phyloP scores from a whole-genome alignment of 2,329 filamentous ascomycete genomes.

The Coniochaeta sp. region DNA sequence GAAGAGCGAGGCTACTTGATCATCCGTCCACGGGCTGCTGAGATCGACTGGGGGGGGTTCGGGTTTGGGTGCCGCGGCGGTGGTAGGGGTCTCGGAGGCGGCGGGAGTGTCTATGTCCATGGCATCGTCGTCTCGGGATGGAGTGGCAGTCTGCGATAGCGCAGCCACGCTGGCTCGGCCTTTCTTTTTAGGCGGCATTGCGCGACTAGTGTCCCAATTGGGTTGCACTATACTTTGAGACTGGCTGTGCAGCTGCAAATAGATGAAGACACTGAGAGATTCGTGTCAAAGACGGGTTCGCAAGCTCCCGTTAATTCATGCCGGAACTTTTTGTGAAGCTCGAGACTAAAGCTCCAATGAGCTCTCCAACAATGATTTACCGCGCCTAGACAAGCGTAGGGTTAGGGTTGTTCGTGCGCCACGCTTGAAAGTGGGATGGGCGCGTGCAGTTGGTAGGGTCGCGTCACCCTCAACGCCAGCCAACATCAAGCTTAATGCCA shows the following conservation, averaged over 20 bases:
- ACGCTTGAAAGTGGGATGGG: background rate
- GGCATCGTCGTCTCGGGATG: constrained; percentile 46
- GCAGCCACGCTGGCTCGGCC: constrained; percentile 49
- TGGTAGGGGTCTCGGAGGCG: constrained; percentile 41
- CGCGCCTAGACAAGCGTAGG: background rate
- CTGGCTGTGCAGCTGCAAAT: background rate
- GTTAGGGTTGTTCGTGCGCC: background rate
- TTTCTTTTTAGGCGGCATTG: constrained; percentile 58
- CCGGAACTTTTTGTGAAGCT: background rate
- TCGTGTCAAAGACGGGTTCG: background rate
- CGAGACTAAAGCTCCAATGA: background rate
- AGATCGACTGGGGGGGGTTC: constrained; percentile 30
- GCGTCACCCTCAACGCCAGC: background rate
- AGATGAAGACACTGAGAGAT: background rate
- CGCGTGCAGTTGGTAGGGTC: constrained; percentile 2
- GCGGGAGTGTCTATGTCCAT: constrained; percentile 53
- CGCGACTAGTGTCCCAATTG: background rate
- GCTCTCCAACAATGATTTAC: background rate
- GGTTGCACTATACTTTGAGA: background rate
- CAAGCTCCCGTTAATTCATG: background rate
- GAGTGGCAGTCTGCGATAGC: constrained; percentile 35
- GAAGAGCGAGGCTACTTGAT: constrained; percentile 87
- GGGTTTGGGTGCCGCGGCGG: constrained; percentile 27
- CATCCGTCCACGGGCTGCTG: constrained; percentile 84
- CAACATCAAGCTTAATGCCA: background rate